These are phyloP conservation scores for Phytophthora syringae DNA, from an alignment of 352 stramenopile species.

Conservation along the genomic window DNA sequence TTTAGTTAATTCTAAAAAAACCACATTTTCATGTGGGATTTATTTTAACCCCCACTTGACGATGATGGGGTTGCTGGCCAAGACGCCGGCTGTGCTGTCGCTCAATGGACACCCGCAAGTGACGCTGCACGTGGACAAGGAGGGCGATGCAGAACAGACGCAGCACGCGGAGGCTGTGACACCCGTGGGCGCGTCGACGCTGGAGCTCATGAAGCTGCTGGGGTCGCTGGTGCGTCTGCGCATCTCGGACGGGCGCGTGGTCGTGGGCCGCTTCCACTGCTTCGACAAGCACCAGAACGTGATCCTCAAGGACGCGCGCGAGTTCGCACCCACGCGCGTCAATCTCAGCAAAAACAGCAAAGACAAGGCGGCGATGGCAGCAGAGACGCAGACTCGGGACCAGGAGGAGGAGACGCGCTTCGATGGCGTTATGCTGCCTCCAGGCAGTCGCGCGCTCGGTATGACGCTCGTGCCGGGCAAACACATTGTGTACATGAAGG, in stretches of 20 bases:
- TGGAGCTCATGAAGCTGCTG: conserved; percentile 67
- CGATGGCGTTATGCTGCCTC: conserved; percentile 25
- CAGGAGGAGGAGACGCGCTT: conserved; percentile 52
- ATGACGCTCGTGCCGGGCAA: conserved; percentile 83
- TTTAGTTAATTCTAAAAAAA: too few species aligned
- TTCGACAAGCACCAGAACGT: conserved; percentile 88
- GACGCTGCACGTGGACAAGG: conserved; percentile 33
- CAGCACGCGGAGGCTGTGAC: conserved; percentile 20
- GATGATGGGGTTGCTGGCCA: conserved; percentile 31
- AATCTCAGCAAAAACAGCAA: conserved; percentile 34
- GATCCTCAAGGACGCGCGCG: conserved; percentile 73
- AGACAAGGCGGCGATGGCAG: too few species aligned
- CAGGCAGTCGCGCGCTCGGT: conserved; percentile 58
- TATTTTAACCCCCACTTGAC: too few species aligned
- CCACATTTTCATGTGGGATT: too few species aligned
- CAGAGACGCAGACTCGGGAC: conserved; percentile 32
- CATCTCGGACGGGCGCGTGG: conserved; percentile 74
- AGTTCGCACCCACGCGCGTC: conserved; percentile 53
- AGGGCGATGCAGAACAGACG: conserved; percentile 15
- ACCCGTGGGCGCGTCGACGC: conserved; percentile 51
- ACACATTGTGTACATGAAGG: conserved; percentile 81
- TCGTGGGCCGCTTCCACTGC: conserved; percentile 76
- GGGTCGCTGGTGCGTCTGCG: conserved; percentile 62
- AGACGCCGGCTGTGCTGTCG: conserved; percentile 55
- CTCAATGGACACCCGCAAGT: conserved; percentile 66